A percentile compares a stretch with the other conserved stretches of the same genome.
Conservation (phyloP, 345 rosid genomes). For the Corymbia maculata region DNA sequence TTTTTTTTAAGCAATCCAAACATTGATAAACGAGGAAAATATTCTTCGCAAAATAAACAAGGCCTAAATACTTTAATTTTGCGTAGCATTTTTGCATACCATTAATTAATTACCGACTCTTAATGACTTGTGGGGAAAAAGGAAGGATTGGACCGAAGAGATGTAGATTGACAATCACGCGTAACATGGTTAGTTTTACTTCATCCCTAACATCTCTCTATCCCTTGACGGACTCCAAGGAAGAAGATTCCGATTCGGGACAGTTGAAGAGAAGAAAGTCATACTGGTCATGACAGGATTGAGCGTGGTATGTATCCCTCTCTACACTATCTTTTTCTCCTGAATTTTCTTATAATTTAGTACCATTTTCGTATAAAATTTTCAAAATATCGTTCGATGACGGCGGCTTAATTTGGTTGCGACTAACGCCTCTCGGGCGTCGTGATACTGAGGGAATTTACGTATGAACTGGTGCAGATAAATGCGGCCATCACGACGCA, state of each 20-base stretch:
- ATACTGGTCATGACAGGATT: constrained; percentile 16
- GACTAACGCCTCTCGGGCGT: not conserved
- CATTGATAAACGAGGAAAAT: too few relatives aligned
- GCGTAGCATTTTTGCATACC: not conserved
- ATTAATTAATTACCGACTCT: not conserved
- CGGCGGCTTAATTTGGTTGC: not conserved
- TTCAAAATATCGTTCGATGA: not conserved
- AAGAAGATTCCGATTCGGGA: constrained; percentile 10
- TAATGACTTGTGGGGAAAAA: not conserved
- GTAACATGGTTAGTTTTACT: not conserved
- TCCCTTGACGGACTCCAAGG: not conserved
- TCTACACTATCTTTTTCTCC: too few relatives aligned
- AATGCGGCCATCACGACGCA: constrained; percentile 14
- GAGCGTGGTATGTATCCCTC: not conserved
- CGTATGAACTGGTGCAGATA: constrained; percentile 1
- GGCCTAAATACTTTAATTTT: not conserved
- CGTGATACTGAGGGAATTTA: not conserved
- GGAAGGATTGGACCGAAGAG: not conserved
- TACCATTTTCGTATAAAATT: not conserved
- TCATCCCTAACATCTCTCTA: not conserved
- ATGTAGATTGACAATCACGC: not conserved
- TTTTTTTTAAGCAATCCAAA: too few relatives aligned
- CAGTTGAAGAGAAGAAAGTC: not conserved
- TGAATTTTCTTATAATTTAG: too few relatives aligned
- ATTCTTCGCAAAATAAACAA: too few relatives aligned